phyloP scores from a whole-genome alignment of 192 early-diverging fungal species.

The Irineochytrium annulatum region DNA sequence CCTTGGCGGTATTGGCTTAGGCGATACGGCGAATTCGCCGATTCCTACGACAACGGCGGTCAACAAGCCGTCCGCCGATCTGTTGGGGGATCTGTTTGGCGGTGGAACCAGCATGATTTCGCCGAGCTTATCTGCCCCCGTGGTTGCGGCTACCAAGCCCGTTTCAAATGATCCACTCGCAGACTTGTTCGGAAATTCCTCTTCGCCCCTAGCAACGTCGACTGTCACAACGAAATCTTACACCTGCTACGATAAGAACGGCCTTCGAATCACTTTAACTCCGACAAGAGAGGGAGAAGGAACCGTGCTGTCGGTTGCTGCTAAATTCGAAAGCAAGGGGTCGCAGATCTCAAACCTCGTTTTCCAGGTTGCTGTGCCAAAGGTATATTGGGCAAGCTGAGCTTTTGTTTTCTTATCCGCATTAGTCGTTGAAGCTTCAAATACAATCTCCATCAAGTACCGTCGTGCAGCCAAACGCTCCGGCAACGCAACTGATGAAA shows the following conservation, averaged over 20 bases:
- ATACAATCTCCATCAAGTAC: constrained; percentile 76
- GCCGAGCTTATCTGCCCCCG: constrained; percentile 15
- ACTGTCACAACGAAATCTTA: constrained; percentile 36
- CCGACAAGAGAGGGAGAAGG: constrained; percentile 66
- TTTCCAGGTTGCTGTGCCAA: constrained; percentile 93
- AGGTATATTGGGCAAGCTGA: constrained; percentile 29
- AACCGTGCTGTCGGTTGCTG: constrained; percentile 60
- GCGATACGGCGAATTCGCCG: constrained; percentile 4
- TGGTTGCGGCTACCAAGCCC: constrained; percentile 35
- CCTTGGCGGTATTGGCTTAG: constrained; percentile 49
- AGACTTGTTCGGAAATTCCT: constrained; percentile 70
- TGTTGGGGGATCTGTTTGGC: constrained; percentile 55
- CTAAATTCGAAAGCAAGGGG: constrained; percentile 66
- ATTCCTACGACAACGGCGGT: constrained; percentile 9
- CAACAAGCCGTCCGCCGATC: constrained; percentile 26
- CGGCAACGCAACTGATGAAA: constrained; percentile 74
- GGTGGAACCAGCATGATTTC: constrained; percentile 12
- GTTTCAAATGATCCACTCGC: constrained; percentile 31
- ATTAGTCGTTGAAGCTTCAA: constrained; percentile 72
- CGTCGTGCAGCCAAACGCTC: constrained; percentile 52
- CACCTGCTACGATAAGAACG: constrained; percentile 74
- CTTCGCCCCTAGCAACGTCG: constrained; percentile 34
- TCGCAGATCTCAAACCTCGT: constrained; percentile 58
- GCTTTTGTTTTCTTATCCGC: constrained; percentile 9
- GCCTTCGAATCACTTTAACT: constrained; percentile 67